Evolutionary conservation across 345 rosid genomes (phyloP), one percentile per base, ranked within the genome.

Genomic region (Garcia nutans): DNA sequence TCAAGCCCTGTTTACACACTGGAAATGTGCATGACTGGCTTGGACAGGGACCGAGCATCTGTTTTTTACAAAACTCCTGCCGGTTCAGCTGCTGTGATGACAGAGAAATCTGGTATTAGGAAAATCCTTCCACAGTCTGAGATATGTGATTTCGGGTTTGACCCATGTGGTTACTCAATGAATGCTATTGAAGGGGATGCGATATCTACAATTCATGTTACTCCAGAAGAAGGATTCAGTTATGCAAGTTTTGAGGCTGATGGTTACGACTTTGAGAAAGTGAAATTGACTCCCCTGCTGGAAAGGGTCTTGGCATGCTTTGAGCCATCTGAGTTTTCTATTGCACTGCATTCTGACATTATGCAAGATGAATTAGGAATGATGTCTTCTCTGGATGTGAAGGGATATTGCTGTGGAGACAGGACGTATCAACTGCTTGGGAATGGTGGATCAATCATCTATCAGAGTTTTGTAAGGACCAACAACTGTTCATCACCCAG

Each of bases 1-100:
- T 37, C 28, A 28, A 72, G 65, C 57, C 81, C 88, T 12, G 77
- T 85, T 66, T 86, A 87, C 81, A 90, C 98, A 12, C 55, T 91
- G 17, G 97, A 93, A 89, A 91, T 93, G 91, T 93, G 97, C 84
- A 84, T 93, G 97, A 93, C 98, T 71, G 93, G 90, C 12, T 60
- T 91, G 79, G 88, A 90, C 80, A 83, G 79, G 79, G 81, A 84
- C 28, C 76, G 60, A 64, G 96, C 94, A 3, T 81, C 96, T 11
- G 88, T 91, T 22, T 96, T 96, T 83, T 91, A 75, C 75, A 89
- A 90, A 83, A 67, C 76, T 5, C 76, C 83, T 28, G 78, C 91
- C 0, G 73, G 74, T 54, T 85, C 88, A 2, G 93, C 93, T 6
- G 83, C 85, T 59, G 75, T 47, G 47, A 91, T 90, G 93, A 88